A percentile compares a stretch with the other conserved stretches of the same genome.
Evolutionary conservation across 2,329 filamentous ascomycete species (phyloP).

Genomic region (Canariomyces notabilis): DNA sequence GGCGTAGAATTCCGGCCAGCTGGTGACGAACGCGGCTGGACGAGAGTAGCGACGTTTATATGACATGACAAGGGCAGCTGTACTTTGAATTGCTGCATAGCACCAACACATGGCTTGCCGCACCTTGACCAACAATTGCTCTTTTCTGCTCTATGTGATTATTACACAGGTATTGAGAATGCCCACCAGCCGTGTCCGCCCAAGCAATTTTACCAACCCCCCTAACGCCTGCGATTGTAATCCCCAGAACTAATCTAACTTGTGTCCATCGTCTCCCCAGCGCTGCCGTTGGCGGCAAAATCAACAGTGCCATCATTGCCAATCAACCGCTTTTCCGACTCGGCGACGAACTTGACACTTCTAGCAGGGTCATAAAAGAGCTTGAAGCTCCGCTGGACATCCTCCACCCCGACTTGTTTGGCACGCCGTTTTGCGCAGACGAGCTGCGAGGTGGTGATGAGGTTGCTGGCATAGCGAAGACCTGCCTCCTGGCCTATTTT

Average conservation of each 20-base stretch:
- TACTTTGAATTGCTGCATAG: background rate
- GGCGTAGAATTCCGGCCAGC: slow-evolving; percentile 72
- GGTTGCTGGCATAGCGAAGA: slow-evolving; percentile 91
- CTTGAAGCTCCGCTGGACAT: slow-evolving; percentile 89
- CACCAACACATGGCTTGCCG: background rate
- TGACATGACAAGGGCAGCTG: slow-evolving; percentile 6
- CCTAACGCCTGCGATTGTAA: slow-evolving; percentile 20
- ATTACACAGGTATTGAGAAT: slow-evolving; percentile 15
- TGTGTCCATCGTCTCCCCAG: slow-evolving; percentile 29
- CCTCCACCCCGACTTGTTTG: slow-evolving; percentile 76
- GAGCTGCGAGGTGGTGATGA: slow-evolving; percentile 91
- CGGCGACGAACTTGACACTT: slow-evolving; percentile 83
- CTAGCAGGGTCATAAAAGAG: slow-evolving; percentile 88
- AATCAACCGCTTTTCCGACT: slow-evolving; percentile 90
- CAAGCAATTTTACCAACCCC: slow-evolving; percentile 21
- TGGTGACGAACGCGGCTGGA: slow-evolving; percentile 43
- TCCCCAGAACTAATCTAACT: slow-evolving; percentile 13
- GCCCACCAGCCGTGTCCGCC: slow-evolving; percentile 9
- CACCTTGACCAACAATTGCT: background rate
- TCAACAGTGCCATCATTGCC: slow-evolving; percentile 78
- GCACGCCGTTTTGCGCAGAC: slow-evolving; percentile 79
- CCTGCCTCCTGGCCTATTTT: slow-evolving; percentile 94
- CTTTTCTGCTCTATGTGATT: slow-evolving; percentile 12
- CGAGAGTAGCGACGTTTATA: slow-evolving; percentile 24
- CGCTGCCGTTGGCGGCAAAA: slow-evolving; percentile 53